Conservation (phyloP, 306 rosid genomes). For the Cicer cuneatum region DNA sequence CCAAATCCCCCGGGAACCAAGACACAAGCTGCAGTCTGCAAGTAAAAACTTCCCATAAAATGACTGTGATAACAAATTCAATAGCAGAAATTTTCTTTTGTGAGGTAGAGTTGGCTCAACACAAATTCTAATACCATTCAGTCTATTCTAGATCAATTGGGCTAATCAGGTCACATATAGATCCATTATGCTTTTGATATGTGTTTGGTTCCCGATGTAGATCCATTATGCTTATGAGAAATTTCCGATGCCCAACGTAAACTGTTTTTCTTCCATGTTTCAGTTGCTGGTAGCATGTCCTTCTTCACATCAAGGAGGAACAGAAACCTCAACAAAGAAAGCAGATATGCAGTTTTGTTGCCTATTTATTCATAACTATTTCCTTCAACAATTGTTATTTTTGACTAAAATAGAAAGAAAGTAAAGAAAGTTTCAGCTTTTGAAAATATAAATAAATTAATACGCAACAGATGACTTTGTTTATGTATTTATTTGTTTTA, state of each 20-base stretch:
- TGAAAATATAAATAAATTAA: slow-evolving; percentile 32
- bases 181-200: no score
- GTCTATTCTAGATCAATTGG: neutral
- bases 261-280: no score
- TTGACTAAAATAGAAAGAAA: slow-evolving; percentile 10
- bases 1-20: slow-evolving; percentile 99
- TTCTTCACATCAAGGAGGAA: slow-evolving; percentile 46
- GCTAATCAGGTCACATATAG: neutral
- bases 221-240: no score
- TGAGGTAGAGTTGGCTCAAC: neutral
- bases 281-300: no score
- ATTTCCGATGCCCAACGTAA: no score
- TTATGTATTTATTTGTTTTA: neutral
- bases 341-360: slow-evolving; percentile 10
- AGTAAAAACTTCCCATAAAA: slow-evolving; percentile 39
- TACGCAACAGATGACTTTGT: slow-evolving; percentile 30
- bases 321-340: slow-evolving; percentile 48
- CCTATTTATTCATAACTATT: slow-evolving; percentile 11
- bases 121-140: neutral
- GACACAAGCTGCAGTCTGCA: slow-evolving; percentile 89
- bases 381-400: slow-evolving; percentile 10
- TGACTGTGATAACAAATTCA: slow-evolving; percentile 27
- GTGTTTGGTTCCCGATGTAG: no score
- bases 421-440: slow-evolving; percentile 42
- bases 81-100: slow-evolving; percentile 36